These are phyloP conservation scores for Leishmania arabica DNA, from an alignment of 208 protist genomes.

Conservation along the genomic window DNA sequence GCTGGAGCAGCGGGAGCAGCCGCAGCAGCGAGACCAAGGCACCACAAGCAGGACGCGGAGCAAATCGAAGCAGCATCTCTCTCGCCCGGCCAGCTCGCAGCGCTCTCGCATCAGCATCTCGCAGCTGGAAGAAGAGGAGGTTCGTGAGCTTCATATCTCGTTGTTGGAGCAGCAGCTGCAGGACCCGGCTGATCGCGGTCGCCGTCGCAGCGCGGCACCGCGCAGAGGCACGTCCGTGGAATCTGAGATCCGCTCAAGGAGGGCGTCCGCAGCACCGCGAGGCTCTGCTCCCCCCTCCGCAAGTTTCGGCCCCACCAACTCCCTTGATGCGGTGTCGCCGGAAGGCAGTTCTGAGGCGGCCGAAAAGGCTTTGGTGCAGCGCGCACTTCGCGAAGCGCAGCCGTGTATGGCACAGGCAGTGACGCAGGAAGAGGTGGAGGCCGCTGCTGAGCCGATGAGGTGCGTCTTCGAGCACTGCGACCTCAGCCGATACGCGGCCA, in stretches of 20 bases:
- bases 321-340: conserved; percentile 2
- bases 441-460: conserved; percentile 10
- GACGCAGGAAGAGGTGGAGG: conserved; percentile 21
- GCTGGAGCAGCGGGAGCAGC: conserved; percentile 5
- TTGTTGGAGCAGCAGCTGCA: background rate
- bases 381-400: conserved; percentile 6
- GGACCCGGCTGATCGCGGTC: background rate
- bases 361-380: conserved; percentile 11
- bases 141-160: conserved; percentile 4
- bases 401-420: conserved; percentile 8
- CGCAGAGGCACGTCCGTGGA: background rate
- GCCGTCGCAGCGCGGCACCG: background rate
- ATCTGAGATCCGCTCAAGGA: background rate
- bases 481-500: conserved; percentile 9
- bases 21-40: conserved; percentile 7
- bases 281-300: background rate
- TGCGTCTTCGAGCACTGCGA: conserved; percentile 26
- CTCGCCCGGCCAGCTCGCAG: conserved; percentile 4
- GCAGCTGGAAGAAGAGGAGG: conserved; percentile 10
- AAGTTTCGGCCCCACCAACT: conserved; percentile 1
- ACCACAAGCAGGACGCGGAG: background rate
- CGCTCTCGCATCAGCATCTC: conserved; percentile 12
- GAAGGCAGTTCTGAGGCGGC: conserved; percentile 1
- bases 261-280: conserved; percentile 1
- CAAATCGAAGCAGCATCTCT: background rate